Evolutionary conservation across 2,329 filamentous ascomycete species (phyloP).

Genomic region (Aspergillus sp.): DNA sequence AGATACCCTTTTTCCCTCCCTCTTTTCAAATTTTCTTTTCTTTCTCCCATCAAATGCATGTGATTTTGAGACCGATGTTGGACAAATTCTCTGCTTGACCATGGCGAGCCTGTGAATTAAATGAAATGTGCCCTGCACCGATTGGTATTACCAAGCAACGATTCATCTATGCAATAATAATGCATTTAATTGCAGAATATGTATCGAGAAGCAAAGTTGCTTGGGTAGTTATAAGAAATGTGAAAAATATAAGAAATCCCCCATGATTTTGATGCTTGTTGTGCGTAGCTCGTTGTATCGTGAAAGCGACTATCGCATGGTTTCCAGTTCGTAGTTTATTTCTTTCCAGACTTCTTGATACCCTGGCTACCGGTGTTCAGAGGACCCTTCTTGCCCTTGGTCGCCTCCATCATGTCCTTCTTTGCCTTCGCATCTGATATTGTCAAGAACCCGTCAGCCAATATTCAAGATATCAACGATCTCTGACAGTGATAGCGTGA

Average conservation of each 20-base stretch:
- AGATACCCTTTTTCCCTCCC: conserved; percentile 2
- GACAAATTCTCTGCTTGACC: too few species aligned
- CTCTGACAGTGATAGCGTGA: conserved; percentile 10
- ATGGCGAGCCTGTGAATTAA: too few species aligned
- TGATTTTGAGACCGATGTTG: too few species aligned
- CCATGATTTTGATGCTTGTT: conserved; percentile 9
- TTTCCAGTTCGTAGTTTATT: conserved; percentile 50
- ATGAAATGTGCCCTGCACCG: too few species aligned
- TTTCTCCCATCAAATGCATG: conserved; percentile 1
- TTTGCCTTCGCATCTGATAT: conserved; percentile 71
- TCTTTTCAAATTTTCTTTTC: conserved; percentile 1
- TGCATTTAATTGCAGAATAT: conserved; percentile 4
- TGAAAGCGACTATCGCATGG: conserved; percentile 4
- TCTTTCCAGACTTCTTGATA: conserved; percentile 99
- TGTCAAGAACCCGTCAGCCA: neutral
- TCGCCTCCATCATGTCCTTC: conserved; percentile 77
- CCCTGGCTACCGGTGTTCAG: conserved; percentile 78
- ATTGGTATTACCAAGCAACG: too few species aligned
- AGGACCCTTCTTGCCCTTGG: conserved; percentile 86
- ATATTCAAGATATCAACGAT: too few species aligned
- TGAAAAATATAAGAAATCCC: conserved; percentile 12
- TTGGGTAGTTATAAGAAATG: conserved; percentile 6
- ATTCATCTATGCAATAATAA: conserved; percentile 5
- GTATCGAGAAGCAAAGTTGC: conserved; percentile 8
- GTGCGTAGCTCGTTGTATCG: conserved; percentile 19